Conservation (phyloP, 176 grass and related monocot species). For the Bonia amplexicaulis region DNA sequence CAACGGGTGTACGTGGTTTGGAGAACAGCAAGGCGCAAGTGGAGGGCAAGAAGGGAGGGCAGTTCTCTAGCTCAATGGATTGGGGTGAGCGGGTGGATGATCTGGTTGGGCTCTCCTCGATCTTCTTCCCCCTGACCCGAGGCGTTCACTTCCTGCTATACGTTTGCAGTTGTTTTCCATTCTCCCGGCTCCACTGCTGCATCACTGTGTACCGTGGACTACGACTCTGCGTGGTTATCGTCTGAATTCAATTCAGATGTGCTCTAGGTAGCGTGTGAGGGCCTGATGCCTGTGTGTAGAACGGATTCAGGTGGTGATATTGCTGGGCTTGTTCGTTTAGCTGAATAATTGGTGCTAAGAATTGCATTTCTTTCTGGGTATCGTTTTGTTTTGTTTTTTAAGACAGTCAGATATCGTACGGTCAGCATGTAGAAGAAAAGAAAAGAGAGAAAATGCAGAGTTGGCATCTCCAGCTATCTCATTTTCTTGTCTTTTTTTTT, state of each 20-base stretch:
- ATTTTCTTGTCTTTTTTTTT: too few species aligned
- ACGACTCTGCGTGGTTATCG: neutral
- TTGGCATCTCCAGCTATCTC: too few species aligned
- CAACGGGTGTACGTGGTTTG: neutral
- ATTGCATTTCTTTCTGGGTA: neutral
- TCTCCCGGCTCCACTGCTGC: neutral
- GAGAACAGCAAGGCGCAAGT: neutral
- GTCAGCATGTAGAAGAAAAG: too few species aligned
- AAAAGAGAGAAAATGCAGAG: too few species aligned
- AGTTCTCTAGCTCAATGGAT: neutral
- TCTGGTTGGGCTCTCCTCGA: neutral
- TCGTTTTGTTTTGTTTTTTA: neutral
- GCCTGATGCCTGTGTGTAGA: neutral
- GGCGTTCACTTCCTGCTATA: neutral
- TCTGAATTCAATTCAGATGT: neutral
- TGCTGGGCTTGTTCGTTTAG: neutral
- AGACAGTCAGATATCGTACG: too few species aligned
- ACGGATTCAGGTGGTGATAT: neutral
- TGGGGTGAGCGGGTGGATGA: neutral
- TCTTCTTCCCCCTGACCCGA: neutral
- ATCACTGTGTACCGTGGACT: neutral
- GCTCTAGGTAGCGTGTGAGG: too few species aligned
- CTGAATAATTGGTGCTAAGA: neutral
- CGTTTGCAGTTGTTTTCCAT: neutral
- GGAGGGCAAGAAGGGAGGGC: neutral